phyloP scores from a whole-genome alignment of 1,139 yeast species.

The Suhomyces maxii region DNA sequence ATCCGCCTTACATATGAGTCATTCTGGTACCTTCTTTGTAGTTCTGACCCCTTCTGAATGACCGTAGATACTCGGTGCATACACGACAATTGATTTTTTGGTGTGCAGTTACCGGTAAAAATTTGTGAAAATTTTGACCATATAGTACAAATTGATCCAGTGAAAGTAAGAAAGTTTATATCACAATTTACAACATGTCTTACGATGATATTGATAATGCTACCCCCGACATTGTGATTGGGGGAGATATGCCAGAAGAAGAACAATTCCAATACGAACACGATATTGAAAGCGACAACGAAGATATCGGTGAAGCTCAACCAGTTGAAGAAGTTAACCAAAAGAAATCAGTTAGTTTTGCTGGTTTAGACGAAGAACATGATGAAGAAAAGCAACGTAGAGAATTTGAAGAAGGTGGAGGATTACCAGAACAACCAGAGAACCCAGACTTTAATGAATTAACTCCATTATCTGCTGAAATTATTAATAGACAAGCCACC shows the following conservation, averaged over 20 bases:
- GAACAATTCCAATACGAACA: constrained; percentile 45
- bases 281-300: constrained; percentile 51
- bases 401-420: constrained; percentile 98
- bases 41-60: not conserved
- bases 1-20: not conserved
- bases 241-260: constrained; percentile 57
- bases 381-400: constrained; percentile 69
- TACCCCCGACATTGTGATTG: constrained; percentile 82
- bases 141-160: constrained; percentile 4
- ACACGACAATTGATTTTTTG: not conserved
- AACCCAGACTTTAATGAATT: constrained; percentile 76
- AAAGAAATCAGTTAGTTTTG: constrained; percentile 83
- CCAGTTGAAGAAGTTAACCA: constrained; percentile 39
- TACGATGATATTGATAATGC: constrained; percentile 79
- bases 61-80: not conserved
- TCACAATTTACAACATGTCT: constrained; percentile 31
- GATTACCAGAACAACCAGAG: constrained; percentile 93
- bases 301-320: constrained; percentile 34
- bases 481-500: constrained; percentile 98
- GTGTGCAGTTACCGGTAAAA: constrained; percentile 9
- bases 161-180: not conserved
- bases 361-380: constrained; percentile 59
- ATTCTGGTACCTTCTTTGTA: not conserved
- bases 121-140: constrained; percentile 19
- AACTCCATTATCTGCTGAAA: constrained; percentile 90